A percentile compares a stretch with the other conserved stretches of the same genome.
Conservation (phyloP, 148 eudicot genomes). For the Amaranthus hypochondriacus region DNA sequence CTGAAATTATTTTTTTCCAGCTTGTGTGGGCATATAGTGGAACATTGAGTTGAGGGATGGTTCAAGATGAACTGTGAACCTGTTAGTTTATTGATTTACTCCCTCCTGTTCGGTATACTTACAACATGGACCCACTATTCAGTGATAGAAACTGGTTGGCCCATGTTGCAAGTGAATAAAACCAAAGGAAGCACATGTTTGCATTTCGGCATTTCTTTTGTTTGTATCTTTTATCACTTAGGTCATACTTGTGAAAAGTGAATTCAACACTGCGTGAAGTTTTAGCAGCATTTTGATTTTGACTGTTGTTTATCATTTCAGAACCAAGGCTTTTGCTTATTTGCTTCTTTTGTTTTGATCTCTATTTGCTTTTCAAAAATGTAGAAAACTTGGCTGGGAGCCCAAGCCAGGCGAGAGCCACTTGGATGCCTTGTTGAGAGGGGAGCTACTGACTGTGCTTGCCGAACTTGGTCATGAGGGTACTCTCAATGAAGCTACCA, state of each 20-base stretch:
- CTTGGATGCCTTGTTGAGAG: constrained; percentile 96
- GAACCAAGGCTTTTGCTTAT: background rate
- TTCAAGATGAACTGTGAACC: constrained; percentile 1
- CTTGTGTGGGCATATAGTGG: background rate
- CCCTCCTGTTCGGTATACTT: no score
- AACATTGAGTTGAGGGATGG: background rate
- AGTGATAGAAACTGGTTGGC: no score
- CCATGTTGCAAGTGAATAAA: no score
- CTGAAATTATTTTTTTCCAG: background rate
- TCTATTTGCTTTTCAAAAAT: background rate
- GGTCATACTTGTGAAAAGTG: background rate
- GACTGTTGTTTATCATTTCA: background rate
- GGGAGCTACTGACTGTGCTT: constrained; percentile 72
- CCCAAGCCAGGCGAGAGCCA: constrained; percentile 82
- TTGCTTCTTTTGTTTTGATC: background rate
- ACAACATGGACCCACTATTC: no score
- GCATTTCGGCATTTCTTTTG: background rate
- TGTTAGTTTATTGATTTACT: background rate
- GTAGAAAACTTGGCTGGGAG: constrained; percentile 94
- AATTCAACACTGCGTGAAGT: background rate
- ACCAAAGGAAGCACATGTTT: background rate
- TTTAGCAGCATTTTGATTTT: background rate
- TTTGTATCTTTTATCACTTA: background rate
- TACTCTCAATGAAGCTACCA: constrained; percentile 69
- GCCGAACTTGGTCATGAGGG: constrained; percentile 71